phyloP scores from a whole-genome alignment of 2,329 filamentous ascomycete species.

The Talaromyces sp. region DNA sequence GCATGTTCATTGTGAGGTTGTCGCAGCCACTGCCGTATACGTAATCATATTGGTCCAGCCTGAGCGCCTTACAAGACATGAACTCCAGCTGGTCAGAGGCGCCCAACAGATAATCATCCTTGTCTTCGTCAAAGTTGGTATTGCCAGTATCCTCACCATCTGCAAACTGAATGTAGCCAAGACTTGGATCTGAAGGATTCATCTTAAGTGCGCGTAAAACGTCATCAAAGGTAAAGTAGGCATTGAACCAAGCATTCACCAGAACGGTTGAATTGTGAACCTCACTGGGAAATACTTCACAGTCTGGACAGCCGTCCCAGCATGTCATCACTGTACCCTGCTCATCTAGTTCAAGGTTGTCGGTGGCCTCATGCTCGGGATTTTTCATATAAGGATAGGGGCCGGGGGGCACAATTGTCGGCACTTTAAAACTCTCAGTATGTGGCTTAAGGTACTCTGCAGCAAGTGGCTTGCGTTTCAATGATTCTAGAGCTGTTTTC shows the following conservation, averaged over 20 bases:
- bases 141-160: background rate
- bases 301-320: slow-evolving; percentile 7
- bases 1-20: too few relatives aligned
- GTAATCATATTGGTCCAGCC: too few relatives aligned
- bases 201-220: background rate
- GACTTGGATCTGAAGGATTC: background rate
- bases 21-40: too few relatives aligned
- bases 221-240: background rate
- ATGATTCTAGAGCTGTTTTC: background rate
- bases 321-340: background rate
- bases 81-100: too few relatives aligned
- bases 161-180: background rate
- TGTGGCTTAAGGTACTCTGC: background rate
- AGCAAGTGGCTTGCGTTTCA: background rate
- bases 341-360: too few relatives aligned
- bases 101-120: background rate
- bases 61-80: too few relatives aligned
- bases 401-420: background rate
- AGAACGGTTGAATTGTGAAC: too few relatives aligned
- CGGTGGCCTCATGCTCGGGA: too few relatives aligned
- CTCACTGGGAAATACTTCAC: background rate
- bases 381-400: slow-evolving; percentile 1
- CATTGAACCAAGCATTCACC: slow-evolving; percentile 10
- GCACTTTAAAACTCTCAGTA: background rate
- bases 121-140: background rate